Evolutionary conservation across 208 protist species (phyloP).

Genomic region (Leishmania major): DNA sequence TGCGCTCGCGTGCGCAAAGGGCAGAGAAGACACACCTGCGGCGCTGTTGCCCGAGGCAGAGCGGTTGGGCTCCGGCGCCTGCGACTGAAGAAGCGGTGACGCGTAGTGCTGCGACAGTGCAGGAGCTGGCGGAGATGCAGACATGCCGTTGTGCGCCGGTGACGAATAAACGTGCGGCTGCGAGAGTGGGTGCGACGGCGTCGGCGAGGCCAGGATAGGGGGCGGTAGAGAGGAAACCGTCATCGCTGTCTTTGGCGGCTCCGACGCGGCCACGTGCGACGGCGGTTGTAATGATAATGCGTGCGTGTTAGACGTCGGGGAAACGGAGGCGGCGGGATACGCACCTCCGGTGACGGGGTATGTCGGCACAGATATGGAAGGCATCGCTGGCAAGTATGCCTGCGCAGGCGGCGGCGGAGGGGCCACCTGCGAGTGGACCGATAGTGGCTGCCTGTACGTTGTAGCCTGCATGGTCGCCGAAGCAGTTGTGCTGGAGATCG

Average conservation of each 20-base stretch:
- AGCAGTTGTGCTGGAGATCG: constrained; percentile 4
- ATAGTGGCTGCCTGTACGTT: constrained; percentile 1
- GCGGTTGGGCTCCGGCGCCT: neutral
- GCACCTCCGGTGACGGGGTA: neutral
- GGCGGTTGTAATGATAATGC: neutral
- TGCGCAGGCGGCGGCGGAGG: constrained; percentile 1
- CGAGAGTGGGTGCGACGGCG: neutral
- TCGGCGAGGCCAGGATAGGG: neutral
- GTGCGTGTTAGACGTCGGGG: neutral
- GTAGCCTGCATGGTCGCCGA: constrained; percentile 3
- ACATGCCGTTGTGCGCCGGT: constrained; percentile 5
- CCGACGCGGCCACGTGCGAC: neutral
- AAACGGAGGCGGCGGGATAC: neutral
- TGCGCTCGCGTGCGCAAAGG: neutral
- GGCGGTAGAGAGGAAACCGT: neutral
- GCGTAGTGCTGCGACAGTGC: neutral
- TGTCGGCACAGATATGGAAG: neutral
- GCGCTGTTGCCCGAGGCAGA: neutral
- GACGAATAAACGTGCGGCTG: neutral
- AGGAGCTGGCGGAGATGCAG: neutral
- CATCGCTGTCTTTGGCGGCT: neutral
- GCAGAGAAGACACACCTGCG: neutral
- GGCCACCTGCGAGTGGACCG: neutral
- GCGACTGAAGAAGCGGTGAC: neutral
- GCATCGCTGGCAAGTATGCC: neutral